phyloP scores from a whole-genome alignment of 495 filamentous ascomycete genomes.

The Daldinia decipiens region DNA sequence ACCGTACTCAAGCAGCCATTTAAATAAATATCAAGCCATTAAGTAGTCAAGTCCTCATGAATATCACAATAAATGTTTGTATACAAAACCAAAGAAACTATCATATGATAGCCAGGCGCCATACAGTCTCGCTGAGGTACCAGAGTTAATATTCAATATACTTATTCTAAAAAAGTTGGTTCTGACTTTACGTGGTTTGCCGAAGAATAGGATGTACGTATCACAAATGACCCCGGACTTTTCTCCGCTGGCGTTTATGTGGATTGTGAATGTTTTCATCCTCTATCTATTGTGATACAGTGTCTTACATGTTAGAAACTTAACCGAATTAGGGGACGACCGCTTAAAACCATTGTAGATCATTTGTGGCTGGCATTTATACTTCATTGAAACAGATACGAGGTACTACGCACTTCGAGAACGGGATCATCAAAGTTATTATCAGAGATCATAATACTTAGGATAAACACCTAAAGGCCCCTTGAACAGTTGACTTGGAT shows the following conservation, averaged over 20 bases:
- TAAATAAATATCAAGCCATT: neutral
- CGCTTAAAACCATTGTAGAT: constrained; percentile 14
- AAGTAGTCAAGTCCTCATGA: neutral
- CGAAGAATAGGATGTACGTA: constrained; percentile 8
- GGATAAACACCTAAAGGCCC: no score
- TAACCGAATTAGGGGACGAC: constrained; percentile 15
- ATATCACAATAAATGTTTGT: neutral
- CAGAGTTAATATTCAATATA: neutral
- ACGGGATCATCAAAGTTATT: neutral
- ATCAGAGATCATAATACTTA: neutral
- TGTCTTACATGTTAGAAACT: constrained; percentile 30
- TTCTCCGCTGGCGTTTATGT: constrained; percentile 22
- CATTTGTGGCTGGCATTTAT: neutral
- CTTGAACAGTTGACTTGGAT: no score
- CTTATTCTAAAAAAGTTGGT: neutral
- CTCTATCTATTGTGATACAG: constrained; percentile 31
- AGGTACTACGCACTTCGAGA: neutral
- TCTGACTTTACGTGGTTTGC: constrained; percentile 2
- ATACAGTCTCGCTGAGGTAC: neutral
- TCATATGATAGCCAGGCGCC: neutral
- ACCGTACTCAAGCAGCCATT: neutral
- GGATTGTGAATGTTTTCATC: constrained; percentile 23
- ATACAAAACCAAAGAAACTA: neutral
- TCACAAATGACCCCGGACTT: constrained; percentile 22
- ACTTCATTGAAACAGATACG: neutral